phyloP scores from a whole-genome alignment of 1,284 basidiomycete genomes.

The Sanghuangporus baumii region DNA sequence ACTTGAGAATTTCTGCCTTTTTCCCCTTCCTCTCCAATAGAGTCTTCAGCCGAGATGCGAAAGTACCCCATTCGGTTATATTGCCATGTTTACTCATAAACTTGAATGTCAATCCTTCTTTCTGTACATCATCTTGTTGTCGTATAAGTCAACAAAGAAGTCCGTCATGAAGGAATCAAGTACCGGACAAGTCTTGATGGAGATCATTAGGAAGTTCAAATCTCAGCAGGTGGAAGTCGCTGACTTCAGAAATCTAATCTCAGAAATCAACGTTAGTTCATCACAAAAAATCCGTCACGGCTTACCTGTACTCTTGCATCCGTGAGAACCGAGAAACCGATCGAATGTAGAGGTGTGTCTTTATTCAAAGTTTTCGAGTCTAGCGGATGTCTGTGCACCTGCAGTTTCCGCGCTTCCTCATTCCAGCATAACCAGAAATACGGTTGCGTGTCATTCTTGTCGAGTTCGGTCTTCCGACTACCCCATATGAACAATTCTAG shows the following conservation, averaged over 20 bases:
- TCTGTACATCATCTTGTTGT: not conserved
- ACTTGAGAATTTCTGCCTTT: not conserved
- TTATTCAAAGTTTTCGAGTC: not conserved
- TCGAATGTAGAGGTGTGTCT: not conserved
- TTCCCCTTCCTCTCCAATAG: not conserved
- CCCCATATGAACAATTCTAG: slow-evolving; percentile 11
- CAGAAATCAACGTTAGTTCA: not conserved
- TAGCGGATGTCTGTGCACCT: slow-evolving; percentile 4
- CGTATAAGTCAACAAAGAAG: not conserved
- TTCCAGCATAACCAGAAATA: slow-evolving; percentile 14
- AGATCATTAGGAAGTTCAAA: not conserved
- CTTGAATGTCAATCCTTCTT: slow-evolving; percentile 2
- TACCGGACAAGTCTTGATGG: not conserved
- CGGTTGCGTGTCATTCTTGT: not conserved
- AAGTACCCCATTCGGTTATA: not conserved
- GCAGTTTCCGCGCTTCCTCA: not conserved
- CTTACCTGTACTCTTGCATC: not conserved
- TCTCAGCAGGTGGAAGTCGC: not conserved
- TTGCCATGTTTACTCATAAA: not conserved
- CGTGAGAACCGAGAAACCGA: not conserved
- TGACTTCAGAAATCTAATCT: not conserved
- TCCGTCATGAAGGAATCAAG: not conserved
- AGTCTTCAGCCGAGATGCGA: not conserved
- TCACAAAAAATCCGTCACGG: not conserved
- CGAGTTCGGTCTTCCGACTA: not conserved